Conservation (phyloP, 345 rosid species). For the Populus tremula region DNA sequence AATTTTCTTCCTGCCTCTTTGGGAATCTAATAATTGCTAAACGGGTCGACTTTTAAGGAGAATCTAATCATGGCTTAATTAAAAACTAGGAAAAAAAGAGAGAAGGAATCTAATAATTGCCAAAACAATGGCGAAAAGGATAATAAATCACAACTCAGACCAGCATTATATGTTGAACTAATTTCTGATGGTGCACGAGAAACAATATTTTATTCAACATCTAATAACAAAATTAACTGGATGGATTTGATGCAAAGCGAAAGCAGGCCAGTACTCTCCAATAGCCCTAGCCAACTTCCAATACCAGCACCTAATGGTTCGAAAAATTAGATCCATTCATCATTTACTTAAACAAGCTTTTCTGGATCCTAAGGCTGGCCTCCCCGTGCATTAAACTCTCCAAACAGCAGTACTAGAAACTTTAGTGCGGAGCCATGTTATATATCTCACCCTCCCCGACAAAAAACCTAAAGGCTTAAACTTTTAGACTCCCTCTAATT, state of each 20-base stretch:
- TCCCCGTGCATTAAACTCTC: no score
- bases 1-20: neutral
- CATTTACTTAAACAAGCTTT: neutral
- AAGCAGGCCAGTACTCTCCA: neutral
- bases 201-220: neutral
- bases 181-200: neutral
- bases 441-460: no score
- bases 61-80: slow-evolving; percentile 16
- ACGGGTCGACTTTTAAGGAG: neutral
- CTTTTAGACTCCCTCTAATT: no score
- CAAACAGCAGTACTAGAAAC: neutral
- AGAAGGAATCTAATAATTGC: slow-evolving; percentile 10
- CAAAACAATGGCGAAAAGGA: neutral
- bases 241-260: neutral
- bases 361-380: neutral
- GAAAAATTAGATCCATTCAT: neutral
- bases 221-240: no score
- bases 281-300: neutral
- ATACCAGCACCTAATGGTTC: neutral
- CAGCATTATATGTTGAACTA: neutral
- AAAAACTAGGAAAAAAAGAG: neutral
- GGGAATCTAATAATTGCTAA: slow-evolving; percentile 7
- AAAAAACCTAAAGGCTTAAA: no score
- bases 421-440: neutral
- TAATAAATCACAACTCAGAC: no score